Evolutionary conservation across 192 early-diverging fungal genomes (phyloP).

Genomic region (Backusella liffmaniae): DNA sequence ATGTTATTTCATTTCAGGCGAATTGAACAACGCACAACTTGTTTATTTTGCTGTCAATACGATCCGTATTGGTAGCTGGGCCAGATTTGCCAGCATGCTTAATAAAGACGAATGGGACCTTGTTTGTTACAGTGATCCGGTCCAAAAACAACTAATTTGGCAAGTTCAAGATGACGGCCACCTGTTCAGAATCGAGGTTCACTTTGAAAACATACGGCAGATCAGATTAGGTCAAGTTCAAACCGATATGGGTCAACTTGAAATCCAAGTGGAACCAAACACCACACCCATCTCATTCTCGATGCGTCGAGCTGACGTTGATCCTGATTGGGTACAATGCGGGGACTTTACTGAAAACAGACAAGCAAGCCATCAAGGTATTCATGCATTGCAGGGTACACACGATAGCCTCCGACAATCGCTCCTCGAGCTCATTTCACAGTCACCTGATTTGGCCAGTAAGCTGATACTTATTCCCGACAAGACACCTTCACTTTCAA

Average conservation of each 20-base stretch:
- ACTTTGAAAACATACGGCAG: slow-evolving; percentile 13
- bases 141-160: slow-evolving; percentile 13
- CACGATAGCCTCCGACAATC: slow-evolving; percentile 16
- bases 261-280: slow-evolving; percentile 15
- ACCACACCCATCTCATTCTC: slow-evolving; percentile 12
- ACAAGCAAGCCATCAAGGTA: slow-evolving; percentile 48
- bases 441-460: slow-evolving; percentile 13
- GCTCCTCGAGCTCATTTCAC: slow-evolving; percentile 12
- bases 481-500: background rate
- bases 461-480: slow-evolving; percentile 11
- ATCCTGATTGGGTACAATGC: slow-evolving; percentile 50
- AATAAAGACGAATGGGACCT: slow-evolving; percentile 21
- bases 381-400: slow-evolving; percentile 47
- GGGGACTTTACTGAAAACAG: slow-evolving; percentile 63
- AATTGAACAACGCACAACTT: background rate
- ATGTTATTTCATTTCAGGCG: background rate
- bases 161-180: slow-evolving; percentile 27
- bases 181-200: slow-evolving; percentile 16
- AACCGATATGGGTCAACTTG: slow-evolving; percentile 17
- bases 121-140: slow-evolving; percentile 17
- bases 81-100: slow-evolving; percentile 2
- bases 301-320: slow-evolving; percentile 7
- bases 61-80: slow-evolving; percentile 23
- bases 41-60: slow-evolving; percentile 15
- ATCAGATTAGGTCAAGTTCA: slow-evolving; percentile 4